Percentiles rank a stretch among this genome's conserved stretches.
phyloP scores from a whole-genome alignment of 192 early-diverging fungal genomes.

The Spizellomyces punctatus region DNA sequence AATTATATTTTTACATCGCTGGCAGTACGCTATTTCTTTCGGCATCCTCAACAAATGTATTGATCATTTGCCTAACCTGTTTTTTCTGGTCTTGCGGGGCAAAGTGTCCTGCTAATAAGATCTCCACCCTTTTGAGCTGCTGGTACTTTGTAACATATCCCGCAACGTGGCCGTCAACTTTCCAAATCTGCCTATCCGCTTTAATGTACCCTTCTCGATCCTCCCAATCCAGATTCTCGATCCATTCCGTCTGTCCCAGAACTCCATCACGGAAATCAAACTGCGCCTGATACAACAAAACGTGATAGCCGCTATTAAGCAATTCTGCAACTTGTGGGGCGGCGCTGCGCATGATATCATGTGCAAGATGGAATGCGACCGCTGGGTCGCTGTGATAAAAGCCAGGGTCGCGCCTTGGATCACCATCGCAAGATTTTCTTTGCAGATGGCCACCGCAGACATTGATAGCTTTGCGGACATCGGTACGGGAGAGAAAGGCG shows the following conservation, averaged over 20 bases:
- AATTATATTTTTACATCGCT: too few species aligned
- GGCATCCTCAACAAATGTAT: conserved; percentile 38
- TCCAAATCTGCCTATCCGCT: conserved; percentile 44
- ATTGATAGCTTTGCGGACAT: conserved; percentile 64
- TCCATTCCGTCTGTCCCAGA: conserved; percentile 67
- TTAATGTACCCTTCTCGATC: conserved; percentile 50
- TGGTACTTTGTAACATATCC: conserved; percentile 63
- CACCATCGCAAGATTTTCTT: background rate
- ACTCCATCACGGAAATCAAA: conserved; percentile 85
- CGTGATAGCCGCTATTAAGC: conserved; percentile 41
- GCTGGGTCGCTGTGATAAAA: conserved; percentile 53
- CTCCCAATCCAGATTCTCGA: conserved; percentile 62
- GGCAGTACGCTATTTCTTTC: too few species aligned
- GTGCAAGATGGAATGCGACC: conserved; percentile 51
- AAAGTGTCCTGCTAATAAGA: conserved; percentile 77
- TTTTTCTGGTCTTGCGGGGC: conserved; percentile 68
- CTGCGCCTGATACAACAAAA: conserved; percentile 75
- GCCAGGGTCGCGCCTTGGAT: conserved; percentile 4
- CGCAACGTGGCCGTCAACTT: conserved; percentile 36
- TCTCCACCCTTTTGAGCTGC: conserved; percentile 57
- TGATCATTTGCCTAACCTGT: conserved; percentile 44
- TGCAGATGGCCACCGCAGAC: conserved; percentile 26
- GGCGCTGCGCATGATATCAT: conserved; percentile 70
- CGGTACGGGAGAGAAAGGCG: conserved; percentile 55
- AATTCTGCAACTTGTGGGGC: conserved; percentile 58